These are phyloP conservation scores for Coemansia sp. DNA, from an alignment of 192 early-diverging fungal genomes.

Conservation along the genomic window DNA sequence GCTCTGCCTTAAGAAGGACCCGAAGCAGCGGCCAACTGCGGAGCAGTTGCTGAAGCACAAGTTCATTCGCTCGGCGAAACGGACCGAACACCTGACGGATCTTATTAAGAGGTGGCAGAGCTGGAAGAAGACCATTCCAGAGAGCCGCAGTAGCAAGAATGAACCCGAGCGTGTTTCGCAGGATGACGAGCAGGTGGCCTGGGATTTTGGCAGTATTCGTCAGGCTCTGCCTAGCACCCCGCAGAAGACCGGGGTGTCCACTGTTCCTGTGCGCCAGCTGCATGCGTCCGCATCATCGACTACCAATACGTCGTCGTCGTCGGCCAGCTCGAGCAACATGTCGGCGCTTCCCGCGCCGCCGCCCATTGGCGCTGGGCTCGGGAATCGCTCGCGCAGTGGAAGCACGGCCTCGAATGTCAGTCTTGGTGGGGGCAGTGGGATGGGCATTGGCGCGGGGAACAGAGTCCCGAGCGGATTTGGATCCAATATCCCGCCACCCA, in stretches of 20 bases:
- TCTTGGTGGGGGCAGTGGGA: conserved; percentile 18
- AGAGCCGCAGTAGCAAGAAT: conserved; percentile 29
- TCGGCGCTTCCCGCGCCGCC: conserved; percentile 52
- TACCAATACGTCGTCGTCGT: conserved; percentile 11
- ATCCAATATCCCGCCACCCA: conserved; percentile 48
- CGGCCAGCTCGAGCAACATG: conserved; percentile 19
- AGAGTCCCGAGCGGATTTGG: conserved; percentile 31
- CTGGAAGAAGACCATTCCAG: conserved; percentile 64
- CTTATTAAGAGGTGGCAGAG: conserved; percentile 80
- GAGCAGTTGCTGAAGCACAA: conserved; percentile 84
- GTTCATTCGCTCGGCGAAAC: conserved; percentile 82
- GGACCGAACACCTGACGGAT: conserved; percentile 80
- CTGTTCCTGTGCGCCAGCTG: conserved; percentile 5
- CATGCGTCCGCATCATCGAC: conserved; percentile 18
- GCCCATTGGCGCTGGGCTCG: conserved; percentile 37
- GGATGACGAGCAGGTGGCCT: conserved; percentile 43
- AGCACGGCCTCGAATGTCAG: conserved; percentile 51
- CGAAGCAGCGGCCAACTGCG: conserved; percentile 80
- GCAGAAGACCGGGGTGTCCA: conserved; percentile 14
- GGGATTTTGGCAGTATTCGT: conserved; percentile 52
- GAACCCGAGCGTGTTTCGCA: conserved; percentile 15
- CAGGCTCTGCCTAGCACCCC: conserved; percentile 42
- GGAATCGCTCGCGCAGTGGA: conserved; percentile 50
- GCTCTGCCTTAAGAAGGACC: conserved; percentile 84
- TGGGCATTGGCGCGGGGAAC: conserved; percentile 13